Evolutionary conservation across 202 grass and related monocot genomes (phyloP).

Genomic region (Panicum virgatum): DNA sequence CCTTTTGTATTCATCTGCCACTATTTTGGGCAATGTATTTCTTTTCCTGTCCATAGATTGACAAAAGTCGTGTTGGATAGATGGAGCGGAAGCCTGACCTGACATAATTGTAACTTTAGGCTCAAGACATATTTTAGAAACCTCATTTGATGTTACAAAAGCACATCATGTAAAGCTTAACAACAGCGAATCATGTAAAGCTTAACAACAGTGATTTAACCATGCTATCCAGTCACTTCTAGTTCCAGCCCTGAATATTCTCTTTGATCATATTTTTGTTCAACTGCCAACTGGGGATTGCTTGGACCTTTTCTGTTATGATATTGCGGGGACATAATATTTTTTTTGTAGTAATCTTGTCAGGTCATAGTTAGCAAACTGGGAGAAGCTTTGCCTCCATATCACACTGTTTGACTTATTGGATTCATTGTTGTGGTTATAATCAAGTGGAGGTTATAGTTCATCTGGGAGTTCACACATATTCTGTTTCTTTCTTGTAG

Average conservation of each 20-base stretch:
- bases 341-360: background rate
- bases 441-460: background rate
- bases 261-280: background rate
- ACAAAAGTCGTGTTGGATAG: background rate
- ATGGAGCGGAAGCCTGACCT: background rate
- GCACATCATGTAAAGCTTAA: constrained; percentile 3
- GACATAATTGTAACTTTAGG: background rate
- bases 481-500: background rate
- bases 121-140: background rate
- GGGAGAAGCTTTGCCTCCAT: background rate
- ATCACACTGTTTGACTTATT: background rate
- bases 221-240: background rate
- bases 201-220: background rate
- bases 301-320: background rate
- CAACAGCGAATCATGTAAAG: background rate
- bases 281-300: background rate
- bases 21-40: background rate
- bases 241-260: background rate
- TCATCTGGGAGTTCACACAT: background rate
- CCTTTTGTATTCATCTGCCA: background rate
- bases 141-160: background rate
- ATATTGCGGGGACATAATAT: too few species aligned
- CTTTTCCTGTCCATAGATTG: background rate
- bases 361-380: background rate
- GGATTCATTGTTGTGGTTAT: background rate